Conservation (phyloP, 2,329 filamentous ascomycete species). For the Xylaria polymorpha region DNA sequence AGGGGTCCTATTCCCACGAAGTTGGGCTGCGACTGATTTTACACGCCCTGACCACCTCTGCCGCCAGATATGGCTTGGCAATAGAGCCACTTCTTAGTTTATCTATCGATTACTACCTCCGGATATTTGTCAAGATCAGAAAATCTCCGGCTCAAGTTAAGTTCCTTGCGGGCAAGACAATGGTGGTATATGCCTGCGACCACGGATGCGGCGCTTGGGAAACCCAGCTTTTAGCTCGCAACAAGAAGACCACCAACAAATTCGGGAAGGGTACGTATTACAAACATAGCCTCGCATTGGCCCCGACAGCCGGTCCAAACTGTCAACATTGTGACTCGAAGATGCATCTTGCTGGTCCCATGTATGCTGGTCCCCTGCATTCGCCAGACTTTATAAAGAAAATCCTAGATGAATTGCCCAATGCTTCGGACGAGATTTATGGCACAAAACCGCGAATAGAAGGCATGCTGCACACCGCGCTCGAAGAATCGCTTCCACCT, state of each 20-base stretch:
- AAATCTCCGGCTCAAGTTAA: slow-evolving; percentile 89
- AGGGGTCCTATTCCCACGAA: slow-evolving; percentile 88
- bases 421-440: slow-evolving; percentile 76
- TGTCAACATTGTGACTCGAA: slow-evolving; percentile 89
- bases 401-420: slow-evolving; percentile 78
- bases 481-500: slow-evolving; percentile 73
- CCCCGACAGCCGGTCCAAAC: slow-evolving; percentile 70
- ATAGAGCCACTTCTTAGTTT: slow-evolving; percentile 93
- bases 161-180: slow-evolving; percentile 88
- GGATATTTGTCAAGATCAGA: slow-evolving; percentile 85
- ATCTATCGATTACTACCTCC: slow-evolving; percentile 94
- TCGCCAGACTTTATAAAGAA: slow-evolving; percentile 83
- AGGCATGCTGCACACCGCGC: slow-evolving; percentile 89
- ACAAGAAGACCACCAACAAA: slow-evolving; percentile 74
- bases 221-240: slow-evolving; percentile 80
- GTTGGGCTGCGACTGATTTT: slow-evolving; percentile 88
- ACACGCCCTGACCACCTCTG: slow-evolving; percentile 81
- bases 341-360: slow-evolving; percentile 90
- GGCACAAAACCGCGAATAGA: slow-evolving; percentile 83
- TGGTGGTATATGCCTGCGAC: slow-evolving; percentile 93
- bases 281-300: slow-evolving; percentile 81
- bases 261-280: slow-evolving; percentile 76
- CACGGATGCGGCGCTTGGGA: slow-evolving; percentile 91
- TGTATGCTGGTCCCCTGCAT: slow-evolving; percentile 93
- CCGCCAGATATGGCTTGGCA: slow-evolving; percentile 84